phyloP scores from a whole-genome alignment of 1,139 yeast species.

The Yamadazyma diddensiae region DNA sequence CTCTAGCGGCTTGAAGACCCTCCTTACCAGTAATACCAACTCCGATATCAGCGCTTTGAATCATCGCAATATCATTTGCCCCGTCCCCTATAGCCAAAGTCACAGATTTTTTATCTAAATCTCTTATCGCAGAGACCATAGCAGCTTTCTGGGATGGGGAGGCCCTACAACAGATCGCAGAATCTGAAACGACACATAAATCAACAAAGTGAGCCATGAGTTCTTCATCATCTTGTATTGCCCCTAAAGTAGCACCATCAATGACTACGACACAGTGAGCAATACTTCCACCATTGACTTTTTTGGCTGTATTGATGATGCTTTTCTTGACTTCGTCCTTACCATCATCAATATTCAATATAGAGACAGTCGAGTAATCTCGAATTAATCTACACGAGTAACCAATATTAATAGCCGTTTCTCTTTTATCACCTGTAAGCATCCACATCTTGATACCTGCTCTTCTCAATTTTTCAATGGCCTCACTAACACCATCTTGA shows the following conservation, averaged over 20 bases:
- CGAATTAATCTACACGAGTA: slow-evolving; percentile 90
- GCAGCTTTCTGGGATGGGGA: slow-evolving; percentile 95
- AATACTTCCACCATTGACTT: slow-evolving; percentile 62
- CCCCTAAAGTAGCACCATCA: slow-evolving; percentile 81
- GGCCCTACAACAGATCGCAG: slow-evolving; percentile 94
- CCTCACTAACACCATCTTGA: slow-evolving; percentile 93
- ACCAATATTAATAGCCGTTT: slow-evolving; percentile 96
- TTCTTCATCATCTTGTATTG: slow-evolving; percentile 69
- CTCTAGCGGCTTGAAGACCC: slow-evolving; percentile 93
- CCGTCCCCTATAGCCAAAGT: slow-evolving; percentile 99
- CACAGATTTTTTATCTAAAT: slow-evolving; percentile 52
- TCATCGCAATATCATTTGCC: slow-evolving; percentile 98
- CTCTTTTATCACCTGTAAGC: slow-evolving; percentile 97
- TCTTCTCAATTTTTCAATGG: slow-evolving; percentile 85
- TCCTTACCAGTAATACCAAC: slow-evolving; percentile 96
- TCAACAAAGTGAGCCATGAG: slow-evolving; percentile 75
- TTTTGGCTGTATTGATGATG: slow-evolving; percentile 59
- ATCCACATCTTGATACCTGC: slow-evolving; percentile 97
- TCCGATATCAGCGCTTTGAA: slow-evolving; percentile 97
- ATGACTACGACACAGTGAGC: slow-evolving; percentile 94
- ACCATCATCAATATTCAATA: slow-evolving; percentile 61
- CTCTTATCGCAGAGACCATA: slow-evolving; percentile 78
- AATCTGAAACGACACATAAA: slow-evolving; percentile 81
- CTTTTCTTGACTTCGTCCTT: slow-evolving; percentile 47
- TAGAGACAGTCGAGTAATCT: slow-evolving; percentile 87